Evolutionary conservation across 2,329 filamentous ascomycete species (phyloP).

Genomic region (Colletotrichum spaethianum): DNA sequence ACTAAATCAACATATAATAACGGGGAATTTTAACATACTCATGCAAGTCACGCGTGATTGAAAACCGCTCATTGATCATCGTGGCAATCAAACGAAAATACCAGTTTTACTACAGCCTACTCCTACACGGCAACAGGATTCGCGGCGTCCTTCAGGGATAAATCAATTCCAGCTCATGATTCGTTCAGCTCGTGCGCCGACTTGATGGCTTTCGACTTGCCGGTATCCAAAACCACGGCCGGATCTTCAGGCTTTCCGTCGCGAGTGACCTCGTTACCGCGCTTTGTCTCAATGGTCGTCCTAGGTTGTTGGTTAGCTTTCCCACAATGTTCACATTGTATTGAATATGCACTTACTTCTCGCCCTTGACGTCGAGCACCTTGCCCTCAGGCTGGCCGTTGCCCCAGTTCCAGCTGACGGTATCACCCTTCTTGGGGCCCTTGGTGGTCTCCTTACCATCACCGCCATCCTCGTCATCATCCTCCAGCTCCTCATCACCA

Average conservation of each 20-base stretch:
- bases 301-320: conserved; percentile 41
- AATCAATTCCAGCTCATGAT: neutral
- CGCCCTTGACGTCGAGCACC: conserved; percentile 59
- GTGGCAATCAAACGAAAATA: no score
- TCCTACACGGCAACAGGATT: no score
- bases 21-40: no score
- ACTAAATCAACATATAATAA: neutral
- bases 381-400: conserved; percentile 59
- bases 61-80: no score
- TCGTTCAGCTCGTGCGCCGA: conserved; percentile 56
- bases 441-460: conserved; percentile 45
- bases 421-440: conserved; percentile 57
- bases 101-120: no score
- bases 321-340: rapidly evolving
- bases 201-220: conserved; percentile 60
- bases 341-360: conserved; percentile 50
- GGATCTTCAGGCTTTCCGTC: conserved; percentile 58
- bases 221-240: conserved; percentile 55
- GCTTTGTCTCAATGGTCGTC: conserved; percentile 57
- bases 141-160: no score
- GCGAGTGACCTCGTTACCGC: conserved; percentile 57
- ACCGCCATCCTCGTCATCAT: conserved; percentile 30
- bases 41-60: no score
- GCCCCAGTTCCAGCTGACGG: conserved; percentile 63
- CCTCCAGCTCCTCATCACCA: conserved; percentile 35